Conservation (phyloP, 441 rosid species). For the Aquilaria agallochum region DNA sequence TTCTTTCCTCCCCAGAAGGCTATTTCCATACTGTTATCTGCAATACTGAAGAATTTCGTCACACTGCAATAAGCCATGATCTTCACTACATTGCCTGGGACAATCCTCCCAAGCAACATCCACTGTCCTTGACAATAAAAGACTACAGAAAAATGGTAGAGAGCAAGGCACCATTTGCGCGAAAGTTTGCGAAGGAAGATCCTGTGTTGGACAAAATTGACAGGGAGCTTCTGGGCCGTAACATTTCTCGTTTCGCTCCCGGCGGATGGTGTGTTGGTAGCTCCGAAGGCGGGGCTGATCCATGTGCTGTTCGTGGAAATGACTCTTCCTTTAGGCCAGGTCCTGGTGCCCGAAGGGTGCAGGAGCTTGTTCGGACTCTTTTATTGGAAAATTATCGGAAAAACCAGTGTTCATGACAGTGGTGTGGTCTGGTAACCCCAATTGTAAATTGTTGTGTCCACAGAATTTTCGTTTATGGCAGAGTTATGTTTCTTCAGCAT, state of each 20-base stretch:
- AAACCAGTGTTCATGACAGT: slow-evolving; percentile 55
- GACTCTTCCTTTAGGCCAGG: slow-evolving; percentile 71
- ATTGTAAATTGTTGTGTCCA: slow-evolving; percentile 35
- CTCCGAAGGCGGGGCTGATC: slow-evolving; percentile 55
- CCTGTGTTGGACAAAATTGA: slow-evolving; percentile 85
- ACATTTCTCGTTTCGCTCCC: slow-evolving; percentile 46
- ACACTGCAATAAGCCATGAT: slow-evolving; percentile 68
- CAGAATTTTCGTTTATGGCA: slow-evolving; percentile 19
- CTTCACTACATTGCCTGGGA: slow-evolving; percentile 98
- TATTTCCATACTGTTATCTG: slow-evolving; percentile 91
- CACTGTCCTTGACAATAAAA: slow-evolving; percentile 53
- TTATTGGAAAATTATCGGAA: slow-evolving; percentile 56
- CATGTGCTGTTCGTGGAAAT: slow-evolving; percentile 56
- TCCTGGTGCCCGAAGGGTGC: slow-evolving; percentile 74
- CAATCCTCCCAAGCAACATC: slow-evolving; percentile 93
- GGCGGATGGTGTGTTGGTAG: slow-evolving; percentile 97
- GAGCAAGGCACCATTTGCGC: slow-evolving; percentile 85
- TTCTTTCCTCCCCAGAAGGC: slow-evolving; percentile 93
- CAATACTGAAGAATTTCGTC: slow-evolving; percentile 52
- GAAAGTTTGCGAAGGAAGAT: slow-evolving; percentile 75
- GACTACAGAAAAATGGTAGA: slow-evolving; percentile 76
- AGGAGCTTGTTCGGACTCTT: slow-evolving; percentile 45
- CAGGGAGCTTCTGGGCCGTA: slow-evolving; percentile 66
- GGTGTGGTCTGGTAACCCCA: slow-evolving; percentile 17
- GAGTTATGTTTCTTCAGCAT: slow-evolving; percentile 9